Percentiles rank a stretch among this genome's conserved stretches.
Evolutionary conservation across 345 rosid genomes (phyloP).

Genomic region (Eucalyptus coolabah): DNA sequence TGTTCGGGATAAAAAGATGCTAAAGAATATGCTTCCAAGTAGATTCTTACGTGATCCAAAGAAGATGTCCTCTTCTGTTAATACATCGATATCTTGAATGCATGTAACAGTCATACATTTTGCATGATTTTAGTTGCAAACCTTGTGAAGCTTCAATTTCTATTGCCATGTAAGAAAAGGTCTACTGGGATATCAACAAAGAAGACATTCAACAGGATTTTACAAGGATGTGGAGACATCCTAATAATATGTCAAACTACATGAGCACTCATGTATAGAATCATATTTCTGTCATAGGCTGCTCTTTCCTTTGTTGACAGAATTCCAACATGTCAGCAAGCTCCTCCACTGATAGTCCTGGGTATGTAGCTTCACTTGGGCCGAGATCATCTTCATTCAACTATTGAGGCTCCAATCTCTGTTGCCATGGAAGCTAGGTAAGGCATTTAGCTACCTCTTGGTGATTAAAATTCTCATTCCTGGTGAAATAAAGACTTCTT

Average conservation of each 20-base stretch:
- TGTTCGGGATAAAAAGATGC: constrained; percentile 61
- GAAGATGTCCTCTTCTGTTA: neutral
- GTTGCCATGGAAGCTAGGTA: neutral
- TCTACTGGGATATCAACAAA: neutral
- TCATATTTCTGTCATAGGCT: neutral
- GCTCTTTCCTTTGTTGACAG: neutral
- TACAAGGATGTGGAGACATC: neutral
- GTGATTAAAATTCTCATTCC: neutral
- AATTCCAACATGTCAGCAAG: neutral
- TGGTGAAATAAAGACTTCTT: neutral
- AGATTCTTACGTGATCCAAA: neutral
- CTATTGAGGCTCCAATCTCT: neutral
- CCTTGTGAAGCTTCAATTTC: neutral
- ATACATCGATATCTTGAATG: neutral
- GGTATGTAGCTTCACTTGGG: neutral
- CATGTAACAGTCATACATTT: neutral
- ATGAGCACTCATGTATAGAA: neutral
- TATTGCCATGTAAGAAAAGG: neutral
- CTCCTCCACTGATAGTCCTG: neutral
- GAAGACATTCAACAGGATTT: neutral
- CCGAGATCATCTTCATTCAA: neutral
- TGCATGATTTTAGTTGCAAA: neutral
- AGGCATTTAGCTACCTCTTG: neutral
- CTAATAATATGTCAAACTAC: neutral
- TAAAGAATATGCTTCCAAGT: constrained; percentile 35